Percentiles rank a stretch among this genome's conserved stretches.
These are phyloP conservation scores for Solanum stenotomum DNA, from an alignment of 257 asterid genomes.

Conservation along the genomic window DNA sequence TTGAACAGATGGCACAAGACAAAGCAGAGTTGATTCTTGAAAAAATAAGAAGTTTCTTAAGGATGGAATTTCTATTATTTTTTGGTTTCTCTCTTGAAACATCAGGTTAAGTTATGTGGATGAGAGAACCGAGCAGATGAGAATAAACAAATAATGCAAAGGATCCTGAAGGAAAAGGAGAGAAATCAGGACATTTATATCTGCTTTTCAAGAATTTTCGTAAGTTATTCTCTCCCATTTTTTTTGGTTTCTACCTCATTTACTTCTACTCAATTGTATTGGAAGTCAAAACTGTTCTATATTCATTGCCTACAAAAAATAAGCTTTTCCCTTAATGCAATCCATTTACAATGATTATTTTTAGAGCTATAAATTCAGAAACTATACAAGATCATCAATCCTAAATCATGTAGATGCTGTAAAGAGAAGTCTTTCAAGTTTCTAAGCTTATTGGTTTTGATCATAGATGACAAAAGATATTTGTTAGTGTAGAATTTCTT, in stretches of 20 bases:
- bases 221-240: neutral
- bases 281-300: neutral
- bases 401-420: neutral
- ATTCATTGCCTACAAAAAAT: neutral
- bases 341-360: neutral
- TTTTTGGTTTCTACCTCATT: neutral
- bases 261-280: neutral
- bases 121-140: neutral
- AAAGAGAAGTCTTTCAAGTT: neutral
- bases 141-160: neutral
- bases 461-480: neutral
- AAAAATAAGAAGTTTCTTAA: neutral
- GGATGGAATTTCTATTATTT: neutral
- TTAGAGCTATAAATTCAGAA: neutral
- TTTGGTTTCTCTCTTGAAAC: neutral
- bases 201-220: neutral
- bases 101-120: neutral
- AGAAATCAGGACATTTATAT: neutral
- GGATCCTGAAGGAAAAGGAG: neutral
- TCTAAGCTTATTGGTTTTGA: neutral
- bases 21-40: slow-evolving; percentile 19
- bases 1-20: slow-evolving; percentile 45
- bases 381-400: neutral
- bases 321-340: neutral
- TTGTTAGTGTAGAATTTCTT: neutral